phyloP scores from a whole-genome alignment of 2,329 filamentous ascomycete genomes.

The Talaromyces sp. region DNA sequence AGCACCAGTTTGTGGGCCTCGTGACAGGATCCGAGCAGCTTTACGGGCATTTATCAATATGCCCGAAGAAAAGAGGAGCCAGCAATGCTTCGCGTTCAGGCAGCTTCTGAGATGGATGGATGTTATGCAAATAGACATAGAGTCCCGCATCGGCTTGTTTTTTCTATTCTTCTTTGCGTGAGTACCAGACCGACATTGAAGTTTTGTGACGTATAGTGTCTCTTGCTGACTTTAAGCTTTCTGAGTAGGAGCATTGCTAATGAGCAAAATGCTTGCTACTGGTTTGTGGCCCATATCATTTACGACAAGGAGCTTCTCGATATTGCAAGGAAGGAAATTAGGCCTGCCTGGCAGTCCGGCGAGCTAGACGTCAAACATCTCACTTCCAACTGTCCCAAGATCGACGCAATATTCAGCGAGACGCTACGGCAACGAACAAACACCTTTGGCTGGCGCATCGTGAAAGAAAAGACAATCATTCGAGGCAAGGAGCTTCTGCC shows the following conservation, averaged over 20 bases:
- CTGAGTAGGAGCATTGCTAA: not conserved
- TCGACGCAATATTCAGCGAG: not conserved
- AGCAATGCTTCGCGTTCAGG: not conserved
- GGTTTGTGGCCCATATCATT: not conserved
- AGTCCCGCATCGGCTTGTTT: not conserved
- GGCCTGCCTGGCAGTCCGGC: not conserved
- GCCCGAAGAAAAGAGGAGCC: not conserved
- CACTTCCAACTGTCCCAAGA: not conserved
- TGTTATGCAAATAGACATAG: not conserved
- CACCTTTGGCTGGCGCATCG: not conserved
- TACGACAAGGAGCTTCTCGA: not conserved
- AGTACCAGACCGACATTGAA: too few relatives aligned
- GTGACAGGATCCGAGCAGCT: not conserved
- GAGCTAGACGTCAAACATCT: not conserved
- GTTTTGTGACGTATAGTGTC: not conserved
- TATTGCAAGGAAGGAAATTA: not conserved
- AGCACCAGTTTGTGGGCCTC: not conserved
- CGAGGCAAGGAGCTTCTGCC: conserved; percentile 1
- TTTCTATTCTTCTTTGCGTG: not conserved
- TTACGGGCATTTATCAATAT: not conserved
- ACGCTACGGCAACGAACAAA: not conserved
- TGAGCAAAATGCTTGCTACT: not conserved
- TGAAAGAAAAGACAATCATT: not conserved
- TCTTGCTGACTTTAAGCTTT: not conserved
- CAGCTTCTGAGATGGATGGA: not conserved